Evolutionary conservation across 495 filamentous ascomycete genomes (phyloP).

Genomic region (Penicillium steckii): DNA sequence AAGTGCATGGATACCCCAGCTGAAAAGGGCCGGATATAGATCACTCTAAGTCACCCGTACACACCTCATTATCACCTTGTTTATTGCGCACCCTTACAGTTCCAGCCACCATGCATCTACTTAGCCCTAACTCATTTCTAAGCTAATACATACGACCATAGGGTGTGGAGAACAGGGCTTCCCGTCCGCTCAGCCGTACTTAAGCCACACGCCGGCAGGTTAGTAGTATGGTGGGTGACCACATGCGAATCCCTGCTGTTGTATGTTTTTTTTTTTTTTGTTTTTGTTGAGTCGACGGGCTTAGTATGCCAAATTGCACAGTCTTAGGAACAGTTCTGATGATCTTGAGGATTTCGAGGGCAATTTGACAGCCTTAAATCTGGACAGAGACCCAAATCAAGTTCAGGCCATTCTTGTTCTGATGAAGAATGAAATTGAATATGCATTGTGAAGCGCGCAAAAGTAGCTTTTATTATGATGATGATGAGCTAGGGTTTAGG

Average conservation of each 20-base stretch:
- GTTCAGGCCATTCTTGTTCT: neutral
- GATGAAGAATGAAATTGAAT: neutral
- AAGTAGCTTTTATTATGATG: neutral
- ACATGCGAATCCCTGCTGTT: conserved; percentile 1
- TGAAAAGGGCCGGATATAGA: too few relatives aligned
- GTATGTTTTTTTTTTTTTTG: too few relatives aligned
- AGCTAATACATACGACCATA: conserved; percentile 28
- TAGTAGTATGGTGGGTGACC: conserved; percentile 1
- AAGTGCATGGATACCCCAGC: too few relatives aligned
- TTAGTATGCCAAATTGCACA: too few relatives aligned
- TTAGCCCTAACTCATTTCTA: too few relatives aligned
- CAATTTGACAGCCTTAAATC: neutral
- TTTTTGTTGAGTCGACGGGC: too few relatives aligned
- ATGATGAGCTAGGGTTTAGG: neutral
- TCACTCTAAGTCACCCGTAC: too few relatives aligned
- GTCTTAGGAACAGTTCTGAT: neutral
- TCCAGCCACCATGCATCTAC: too few relatives aligned
- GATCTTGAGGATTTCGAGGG: neutral
- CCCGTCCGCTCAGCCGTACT: conserved; percentile 25
- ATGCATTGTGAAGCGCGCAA: neutral
- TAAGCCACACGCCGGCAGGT: conserved; percentile 1
- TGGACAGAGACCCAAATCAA: neutral
- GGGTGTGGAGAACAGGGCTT: conserved; percentile 32
- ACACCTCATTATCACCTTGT: too few relatives aligned
- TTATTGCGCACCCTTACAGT: too few relatives aligned